Evolutionary conservation across 192 early-diverging fungal genomes (phyloP).

Genomic region (Podila epigama): DNA sequence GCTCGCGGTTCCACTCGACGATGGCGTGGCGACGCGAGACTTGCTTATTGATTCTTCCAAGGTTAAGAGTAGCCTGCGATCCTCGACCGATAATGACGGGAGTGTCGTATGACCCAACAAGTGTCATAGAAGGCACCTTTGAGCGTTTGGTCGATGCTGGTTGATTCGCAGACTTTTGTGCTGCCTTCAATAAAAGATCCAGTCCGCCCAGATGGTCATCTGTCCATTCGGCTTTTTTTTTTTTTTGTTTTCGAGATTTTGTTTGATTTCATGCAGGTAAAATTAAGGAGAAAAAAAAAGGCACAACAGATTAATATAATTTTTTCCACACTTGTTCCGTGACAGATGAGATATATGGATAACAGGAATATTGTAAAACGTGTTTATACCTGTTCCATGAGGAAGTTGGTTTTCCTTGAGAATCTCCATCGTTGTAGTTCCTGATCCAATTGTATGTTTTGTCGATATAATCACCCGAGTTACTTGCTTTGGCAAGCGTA

Average conservation of each 20-base stretch:
- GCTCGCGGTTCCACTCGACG: conserved; percentile 34
- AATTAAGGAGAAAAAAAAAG: too few relatives aligned
- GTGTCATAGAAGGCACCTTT: conserved; percentile 14
- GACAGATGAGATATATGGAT: neutral
- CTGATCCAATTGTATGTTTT: neutral
- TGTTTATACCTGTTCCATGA: neutral
- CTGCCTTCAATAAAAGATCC: conserved; percentile 30
- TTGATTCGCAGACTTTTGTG: conserved; percentile 20
- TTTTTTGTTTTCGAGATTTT: neutral
- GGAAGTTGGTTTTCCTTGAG: conserved; percentile 38
- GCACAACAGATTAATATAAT: neutral
- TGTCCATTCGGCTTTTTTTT: conserved; percentile 15
- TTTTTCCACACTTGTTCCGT: neutral
- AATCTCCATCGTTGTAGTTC: conserved; percentile 16
- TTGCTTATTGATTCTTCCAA: conserved; percentile 58
- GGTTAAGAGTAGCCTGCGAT: conserved; percentile 53
- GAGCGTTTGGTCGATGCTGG: conserved; percentile 16
- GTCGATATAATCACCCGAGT: too few relatives aligned
- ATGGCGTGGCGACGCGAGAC: conserved; percentile 59
- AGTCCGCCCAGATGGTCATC: conserved; percentile 17
- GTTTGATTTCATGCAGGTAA: neutral
- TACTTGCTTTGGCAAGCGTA: too few relatives aligned
- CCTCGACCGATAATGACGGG: conserved; percentile 57
- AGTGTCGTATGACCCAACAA: conserved; percentile 30
- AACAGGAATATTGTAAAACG: neutral